phyloP scores from a whole-genome alignment of 2,329 filamentous ascomycete species.

The Aureobasidium leucospermi region DNA sequence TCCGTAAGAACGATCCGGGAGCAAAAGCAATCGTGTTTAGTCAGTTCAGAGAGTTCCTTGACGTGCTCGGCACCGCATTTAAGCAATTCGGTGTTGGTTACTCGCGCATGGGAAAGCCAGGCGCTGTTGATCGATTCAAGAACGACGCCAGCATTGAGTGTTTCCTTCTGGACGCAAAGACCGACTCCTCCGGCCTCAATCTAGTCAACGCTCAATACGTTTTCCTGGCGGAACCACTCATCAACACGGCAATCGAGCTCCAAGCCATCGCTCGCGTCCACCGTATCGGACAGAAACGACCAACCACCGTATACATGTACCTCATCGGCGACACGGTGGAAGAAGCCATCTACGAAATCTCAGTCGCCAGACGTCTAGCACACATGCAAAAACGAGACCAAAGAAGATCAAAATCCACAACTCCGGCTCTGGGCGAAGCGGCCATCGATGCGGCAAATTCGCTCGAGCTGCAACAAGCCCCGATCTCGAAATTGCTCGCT shows the following conservation, averaged over 20 bases:
- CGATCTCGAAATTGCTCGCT: constrained; percentile 62
- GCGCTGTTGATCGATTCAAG: constrained; percentile 71
- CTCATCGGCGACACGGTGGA: constrained; percentile 87
- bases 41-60: constrained; percentile 76
- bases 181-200: constrained; percentile 82
- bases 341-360: constrained; percentile 83
- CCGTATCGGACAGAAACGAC: constrained; percentile 79
- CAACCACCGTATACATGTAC: constrained; percentile 94
- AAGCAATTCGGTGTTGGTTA: constrained; percentile 63
- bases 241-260: constrained; percentile 88
- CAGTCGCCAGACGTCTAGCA: constrained; percentile 67
- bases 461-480: constrained; percentile 68
- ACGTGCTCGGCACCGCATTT: constrained; percentile 65
- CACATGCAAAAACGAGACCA: constrained; percentile 50
- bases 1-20: constrained; percentile 74
- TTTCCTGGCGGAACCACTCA: constrained; percentile 85
- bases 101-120: constrained; percentile 59
- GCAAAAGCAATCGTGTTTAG: constrained; percentile 93
- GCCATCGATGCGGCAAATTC: constrained; percentile 78
- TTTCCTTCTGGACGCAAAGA: constrained; percentile 82
- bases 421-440: constrained; percentile 45
- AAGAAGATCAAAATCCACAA: constrained; percentile 23
- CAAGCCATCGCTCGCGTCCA: constrained; percentile 94
- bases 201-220: constrained; percentile 90
- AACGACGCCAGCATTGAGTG: constrained; percentile 66